Base-by-base conservation (phyloP, 345 rosid genomes). In the Eucalyptus coolabah region DNA sequence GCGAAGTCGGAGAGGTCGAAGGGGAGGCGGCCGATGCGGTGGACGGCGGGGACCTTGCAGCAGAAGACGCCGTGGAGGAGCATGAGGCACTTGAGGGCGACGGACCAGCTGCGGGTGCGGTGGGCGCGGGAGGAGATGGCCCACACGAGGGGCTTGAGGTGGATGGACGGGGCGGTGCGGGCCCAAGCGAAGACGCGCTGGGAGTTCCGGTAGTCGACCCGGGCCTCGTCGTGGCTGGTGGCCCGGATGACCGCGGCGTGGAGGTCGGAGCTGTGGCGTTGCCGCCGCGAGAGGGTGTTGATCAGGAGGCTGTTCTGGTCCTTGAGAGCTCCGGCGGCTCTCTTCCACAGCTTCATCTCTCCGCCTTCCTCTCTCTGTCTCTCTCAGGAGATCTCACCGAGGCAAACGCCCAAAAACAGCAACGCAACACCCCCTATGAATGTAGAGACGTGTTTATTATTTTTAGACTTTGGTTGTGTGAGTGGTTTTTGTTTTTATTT, bases 41-140 rank as follows among this genome's bases (percentile, higher is more conserved):
- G 92, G 8, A 94, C 92, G 15, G 93, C 92, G 0, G 93, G 87
- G 63, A 93, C 93, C 82, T 92, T 95, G 77, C 96, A 96, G 77
- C 96, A 94, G 88, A 96, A 92, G 50, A 97, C 94, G 42, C 98
- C 98, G 37, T 97, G 99, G 91, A 98, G 93, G 21, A 98, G 94
- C 91, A 97, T 94, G 53, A 97, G 91, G 19, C 99, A 95, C 47
- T 96, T 97, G 59, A 97, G 91, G 9, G 98, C 97, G 11, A 97
- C 99, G 6, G 92, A 92, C 99, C 99, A 98, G 91, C 95, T 93
- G 47, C 91, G 91, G 7, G 98, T 95, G 53, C 94, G 94, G 88
- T 90, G 92, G 89, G 96, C 93, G 8, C 99, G 93, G 50, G 88
- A 60, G 23, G 96, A 90, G 88, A 97, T 89, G 30, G 94, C 91